phyloP scores from a whole-genome alignment of 2,329 filamentous ascomycete species.

The Cladosporium sphaerospermum region DNA sequence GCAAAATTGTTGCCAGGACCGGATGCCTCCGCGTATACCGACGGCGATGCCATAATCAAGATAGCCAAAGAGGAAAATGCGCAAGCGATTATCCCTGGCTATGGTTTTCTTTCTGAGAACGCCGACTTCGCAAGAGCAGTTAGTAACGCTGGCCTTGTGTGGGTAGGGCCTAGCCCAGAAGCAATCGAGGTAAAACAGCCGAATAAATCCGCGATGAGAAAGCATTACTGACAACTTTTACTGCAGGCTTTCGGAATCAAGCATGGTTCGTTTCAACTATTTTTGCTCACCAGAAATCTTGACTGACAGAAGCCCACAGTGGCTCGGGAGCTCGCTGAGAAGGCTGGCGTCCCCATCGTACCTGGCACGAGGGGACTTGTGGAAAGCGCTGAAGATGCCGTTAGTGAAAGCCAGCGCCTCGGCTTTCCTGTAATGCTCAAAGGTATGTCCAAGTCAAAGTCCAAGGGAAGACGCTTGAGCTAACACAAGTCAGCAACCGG shows the following conservation, averaged over 20 bases:
- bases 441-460: constrained; percentile 24
- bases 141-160: constrained; percentile 49
- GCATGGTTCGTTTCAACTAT: constrained; percentile 29
- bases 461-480: constrained; percentile 23
- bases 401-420: constrained; percentile 38
- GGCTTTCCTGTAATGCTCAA: constrained; percentile 56
- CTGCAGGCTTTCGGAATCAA: constrained; percentile 49
- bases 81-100: constrained; percentile 60
- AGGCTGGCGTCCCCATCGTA: constrained; percentile 49
- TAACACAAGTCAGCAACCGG: constrained; percentile 20
- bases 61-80: constrained; percentile 46
- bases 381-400: constrained; percentile 42
- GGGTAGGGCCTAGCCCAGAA: constrained; percentile 52
- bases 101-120: constrained; percentile 62
- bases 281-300: not conserved
- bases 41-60: constrained; percentile 43
- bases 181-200: constrained; percentile 36
- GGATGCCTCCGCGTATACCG: constrained; percentile 45
- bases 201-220: not conserved
- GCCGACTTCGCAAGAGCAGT: constrained; percentile 53
- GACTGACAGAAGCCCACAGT: constrained; percentile 17
- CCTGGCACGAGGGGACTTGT: constrained; percentile 48
- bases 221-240: not conserved
- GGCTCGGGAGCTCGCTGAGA: constrained; percentile 48
- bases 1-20: constrained; percentile 45